Evolutionary conservation across 2,329 filamentous ascomycete species (phyloP).

Genomic region (Pseudonectria buxi): DNA sequence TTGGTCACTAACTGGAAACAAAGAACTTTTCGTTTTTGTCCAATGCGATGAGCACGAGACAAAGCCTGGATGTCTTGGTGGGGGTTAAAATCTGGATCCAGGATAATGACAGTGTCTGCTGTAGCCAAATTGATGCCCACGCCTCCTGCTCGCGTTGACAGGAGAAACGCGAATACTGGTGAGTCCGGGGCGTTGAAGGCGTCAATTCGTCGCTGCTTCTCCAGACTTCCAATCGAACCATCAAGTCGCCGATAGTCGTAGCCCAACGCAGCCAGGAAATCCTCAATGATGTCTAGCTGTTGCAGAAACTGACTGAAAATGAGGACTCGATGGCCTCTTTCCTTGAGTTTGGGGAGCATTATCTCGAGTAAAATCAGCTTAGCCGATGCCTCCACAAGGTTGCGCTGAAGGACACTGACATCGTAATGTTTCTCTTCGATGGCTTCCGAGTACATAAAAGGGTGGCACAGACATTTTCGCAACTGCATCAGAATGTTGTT

Average conservation of each 20-base stretch:
- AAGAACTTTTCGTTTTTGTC: slow-evolving; percentile 90
- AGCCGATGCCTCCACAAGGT: slow-evolving; percentile 83
- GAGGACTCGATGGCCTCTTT: slow-evolving; percentile 81
- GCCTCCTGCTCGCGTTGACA: slow-evolving; percentile 90
- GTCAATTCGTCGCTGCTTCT: slow-evolving; percentile 94
- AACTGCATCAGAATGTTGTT: slow-evolving; percentile 96
- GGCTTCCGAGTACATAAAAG: slow-evolving; percentile 84
- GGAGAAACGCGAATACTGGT: slow-evolving; percentile 76
- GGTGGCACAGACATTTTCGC: slow-evolving; percentile 89
- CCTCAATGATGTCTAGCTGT: slow-evolving; percentile 84
- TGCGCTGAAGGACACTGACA: slow-evolving; percentile 59
- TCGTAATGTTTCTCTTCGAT: slow-evolving; percentile 77
- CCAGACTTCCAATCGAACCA: slow-evolving; percentile 69
- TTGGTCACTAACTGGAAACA: slow-evolving; percentile 94
- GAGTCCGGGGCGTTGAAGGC: slow-evolving; percentile 84
- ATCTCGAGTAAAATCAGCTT: slow-evolving; percentile 80
- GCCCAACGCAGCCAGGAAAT: slow-evolving; percentile 74
- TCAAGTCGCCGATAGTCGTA: slow-evolving; percentile 75
- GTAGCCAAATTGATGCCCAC: slow-evolving; percentile 97
- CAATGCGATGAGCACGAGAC: slow-evolving; percentile 90
- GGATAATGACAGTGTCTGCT: slow-evolving; percentile 94
- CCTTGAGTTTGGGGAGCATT: slow-evolving; percentile 80
- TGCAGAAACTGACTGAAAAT: slow-evolving; percentile 94
- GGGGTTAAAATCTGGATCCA: slow-evolving; percentile 95
- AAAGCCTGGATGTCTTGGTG: slow-evolving; percentile 96